Evolutionary conservation across 73 alveolate genomes (phyloP), one percentile per base, ranked within the genome.

Genomic region (Diophrys sp.): DNA sequence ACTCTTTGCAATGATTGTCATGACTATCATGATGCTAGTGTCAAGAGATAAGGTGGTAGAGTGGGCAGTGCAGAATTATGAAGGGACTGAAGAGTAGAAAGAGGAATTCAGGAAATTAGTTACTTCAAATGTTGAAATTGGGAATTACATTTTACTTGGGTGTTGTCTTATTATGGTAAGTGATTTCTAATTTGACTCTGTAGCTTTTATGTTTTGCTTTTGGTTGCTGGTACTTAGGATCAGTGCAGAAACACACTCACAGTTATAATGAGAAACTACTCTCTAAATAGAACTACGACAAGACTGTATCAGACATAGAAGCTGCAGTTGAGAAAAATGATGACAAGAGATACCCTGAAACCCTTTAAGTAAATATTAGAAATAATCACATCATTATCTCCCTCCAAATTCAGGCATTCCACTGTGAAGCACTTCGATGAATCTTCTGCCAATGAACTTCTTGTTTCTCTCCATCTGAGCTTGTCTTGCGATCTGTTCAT

Each of bases 371-470:
- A n/a, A n/a, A n/a, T n/a, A n/a, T n/a, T n/a, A n/a, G n/a, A n/a
- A n/a, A n/a, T n/a, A 44, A 44, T 44, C 18, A 44, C 5, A 44
- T 18, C 18, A 18, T 44, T 5, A 44, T 44, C 62, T 44, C 62
- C 62, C 62, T 44, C 62, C 62, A 44, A 44, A 44, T 5, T 44
- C 62, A 11, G 5, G 18, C 5, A 18, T 11, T 18, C n/a, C 5
- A 18, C 18, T 44, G 18, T 44, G 62, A 11, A 44, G 5, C n/a
- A 79, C 79, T 44, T 85, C 93, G 23, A 85, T 56, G 33, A 76
- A 85, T 31, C 93, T 54, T 11, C 74, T 85, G 14, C 93, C 93
- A 73, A 85, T 79, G 29, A 72, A 29, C 79, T 85, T 55, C 77
- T 72, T 79, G 44, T 85, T n/a, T 67, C 26, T 67, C 31, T 28